Evolutionary conservation across 164 flowering plant species (phyloP), one percentile per base, ranked within the genome.

Genomic region (Magnolia sinica): DNA sequence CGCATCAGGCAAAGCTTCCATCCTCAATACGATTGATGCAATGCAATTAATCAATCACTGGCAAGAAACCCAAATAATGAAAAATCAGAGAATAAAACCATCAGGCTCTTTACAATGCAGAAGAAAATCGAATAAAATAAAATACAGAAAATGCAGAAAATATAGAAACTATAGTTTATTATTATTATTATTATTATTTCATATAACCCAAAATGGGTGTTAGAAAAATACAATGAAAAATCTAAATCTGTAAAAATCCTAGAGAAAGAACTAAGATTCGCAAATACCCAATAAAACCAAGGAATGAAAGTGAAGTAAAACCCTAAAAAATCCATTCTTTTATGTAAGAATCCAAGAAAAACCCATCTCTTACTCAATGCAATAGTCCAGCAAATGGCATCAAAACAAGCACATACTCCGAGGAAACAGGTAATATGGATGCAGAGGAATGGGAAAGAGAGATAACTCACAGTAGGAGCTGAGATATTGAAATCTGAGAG

Each of bases 1-100:
- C 8, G 89, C 96, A 80, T 92, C 95, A 24, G 98, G 97, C 4
- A 91, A 82, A 9, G 85, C 78, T 27, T 92, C 91, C 97, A 92
- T 92, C 81, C 80, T 81, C 78, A 29, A 31, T 29, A 29, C 8
- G 27, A 8, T 22, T 14, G 50, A 37, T 13, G 31, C 51, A 29
- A 14, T 29, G 19, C 49, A 68, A 4, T 8, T 65, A 23, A 20
- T 65, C 29, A 65, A 65, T 24, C 68, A 65, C 22, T 65, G 22
- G 29, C 7, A 65, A 65, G 31, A 65, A 65, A 24, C 68, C 27
- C 37, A 65, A 9, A 8, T 22, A 16, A 63, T 6, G 19, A 63
- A 63, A 37, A 37, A 37, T 37, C 7, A 37, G 45, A 3, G 0
- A 37, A 37, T 37, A 37, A 37, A 37, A 37, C 45, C 45, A 37